Evolutionary conservation across 805 yeast species (phyloP), one percentile per base, ranked within the genome.

Genomic region (Candida verbasci): DNA sequence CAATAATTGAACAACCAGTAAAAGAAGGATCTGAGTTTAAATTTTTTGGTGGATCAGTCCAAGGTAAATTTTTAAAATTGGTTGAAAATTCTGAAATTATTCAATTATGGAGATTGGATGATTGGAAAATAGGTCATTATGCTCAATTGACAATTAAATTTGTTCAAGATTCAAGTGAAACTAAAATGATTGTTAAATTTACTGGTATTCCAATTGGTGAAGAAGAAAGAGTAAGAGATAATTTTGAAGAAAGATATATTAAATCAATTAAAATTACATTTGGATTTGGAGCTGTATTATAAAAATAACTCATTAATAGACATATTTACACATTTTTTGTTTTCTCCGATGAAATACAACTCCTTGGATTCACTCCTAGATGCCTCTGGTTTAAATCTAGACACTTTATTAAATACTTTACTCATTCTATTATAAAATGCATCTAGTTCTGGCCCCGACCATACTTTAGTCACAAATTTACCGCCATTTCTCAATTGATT

Each of bases 161-260:
- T 46, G 76, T 76, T 39, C 86, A 86, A 55, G 93, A 91, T 20
- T 73, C 76, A n/a, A 75, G 84, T 29, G 97, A 88, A 50, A 93
- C 98, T 3, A 78, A 74, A 40, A 68, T 89, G 65, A 78, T 78
- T 41, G 87, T 88, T 14, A 67, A 72, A 29, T 87, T 91, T 77
- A 68, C 77, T 12, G 97, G 97, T 11, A 82, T 93, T 34, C 99
- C 99, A 12, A 71, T 91, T 26, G 99, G 97, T 10, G 94, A 93
- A 56, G 97, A 93, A 54, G 93, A 94, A 50, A 62, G 82, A 50
- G 96, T 86, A 26, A 77, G 80, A 52, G 75, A 70, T 27, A 93
- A 91, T 60, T 91, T 93, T 54, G 86, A 87, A 50, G 87, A 86
- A 43, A 86, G 88, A 62, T 93, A 93, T 56, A 80, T 93, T 35